Percentiles rank a stretch among this genome's conserved stretches.
These are phyloP conservation scores for Ramularia collo-cygni DNA, from an alignment of 2,329 filamentous ascomycete genomes.

Conservation along the genomic window DNA sequence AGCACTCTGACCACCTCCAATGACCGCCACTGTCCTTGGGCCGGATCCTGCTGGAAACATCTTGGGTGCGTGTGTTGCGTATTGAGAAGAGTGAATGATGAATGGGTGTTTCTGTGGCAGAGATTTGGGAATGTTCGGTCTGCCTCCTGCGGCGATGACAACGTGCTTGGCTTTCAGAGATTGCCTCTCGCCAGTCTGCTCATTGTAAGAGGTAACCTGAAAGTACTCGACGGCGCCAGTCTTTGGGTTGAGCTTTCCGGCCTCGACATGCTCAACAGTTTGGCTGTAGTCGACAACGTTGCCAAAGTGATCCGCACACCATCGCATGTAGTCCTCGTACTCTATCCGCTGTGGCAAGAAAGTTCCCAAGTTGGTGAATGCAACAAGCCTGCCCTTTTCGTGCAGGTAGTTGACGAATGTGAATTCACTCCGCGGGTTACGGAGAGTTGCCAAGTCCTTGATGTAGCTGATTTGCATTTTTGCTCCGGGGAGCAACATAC, in stretches of 20 bases:
- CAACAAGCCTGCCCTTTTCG: conserved; percentile 68
- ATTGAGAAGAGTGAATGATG: conserved; percentile 85
- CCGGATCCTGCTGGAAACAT: conserved; percentile 51
- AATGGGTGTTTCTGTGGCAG: conserved; percentile 64
- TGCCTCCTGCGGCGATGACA: conserved; percentile 61
- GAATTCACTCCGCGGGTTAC: conserved; percentile 82
- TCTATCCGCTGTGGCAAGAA: conserved; percentile 81
- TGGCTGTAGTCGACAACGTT: conserved; percentile 67
- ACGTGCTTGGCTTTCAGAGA: conserved; percentile 58
- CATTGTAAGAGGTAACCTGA: conserved; percentile 58
- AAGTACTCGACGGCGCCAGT: conserved; percentile 56
- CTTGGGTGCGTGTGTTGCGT: conserved; percentile 57
- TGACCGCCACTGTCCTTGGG: conserved; percentile 69
- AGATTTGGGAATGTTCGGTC: conserved; percentile 62
- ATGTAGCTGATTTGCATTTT: conserved; percentile 98
- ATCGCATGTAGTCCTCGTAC: conserved; percentile 92
- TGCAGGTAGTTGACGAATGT: conserved; percentile 95
- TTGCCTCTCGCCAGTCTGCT: conserved; percentile 48
- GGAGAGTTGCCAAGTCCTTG: conserved; percentile 86
- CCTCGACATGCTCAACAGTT: conserved; percentile 66
- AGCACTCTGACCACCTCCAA: conserved; percentile 86
- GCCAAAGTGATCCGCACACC: conserved; percentile 78
- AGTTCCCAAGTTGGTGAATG: conserved; percentile 85
- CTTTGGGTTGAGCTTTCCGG: conserved; percentile 43
- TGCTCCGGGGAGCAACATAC: conserved; percentile 87